Conservation (phyloP, 257 asterid species). For the Apocynum venetum region DNA sequence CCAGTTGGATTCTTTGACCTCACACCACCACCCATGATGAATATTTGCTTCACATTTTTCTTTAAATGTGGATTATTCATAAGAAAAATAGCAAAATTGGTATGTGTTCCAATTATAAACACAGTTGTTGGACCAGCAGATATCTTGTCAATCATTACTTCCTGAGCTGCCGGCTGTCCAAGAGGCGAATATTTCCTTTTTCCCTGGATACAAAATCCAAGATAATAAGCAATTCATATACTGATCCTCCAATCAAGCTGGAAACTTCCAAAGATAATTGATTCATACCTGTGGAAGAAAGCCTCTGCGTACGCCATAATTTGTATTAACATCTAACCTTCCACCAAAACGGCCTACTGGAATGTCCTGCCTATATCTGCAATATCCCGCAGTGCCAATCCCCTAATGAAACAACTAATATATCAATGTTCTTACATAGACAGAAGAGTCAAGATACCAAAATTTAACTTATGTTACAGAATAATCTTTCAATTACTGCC, state of each 20-base stretch:
- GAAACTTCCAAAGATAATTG: too few relatives aligned
- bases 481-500: too few relatives aligned
- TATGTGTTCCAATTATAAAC: conserved; percentile 48
- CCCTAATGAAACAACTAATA: conserved; percentile 36
- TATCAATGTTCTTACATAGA: background rate
- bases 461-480: too few relatives aligned
- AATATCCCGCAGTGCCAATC: conserved; percentile 64
- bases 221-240: background rate
- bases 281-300: conserved; percentile 74
- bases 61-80: conserved; percentile 72
- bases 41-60: conserved; percentile 62
- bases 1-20: conserved; percentile 67
- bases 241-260: too few relatives aligned
- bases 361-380: conserved; percentile 82
- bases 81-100: conserved; percentile 65
- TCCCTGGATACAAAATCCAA: conserved; percentile 44
- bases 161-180: conserved; percentile 71
- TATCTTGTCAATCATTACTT: conserved; percentile 60
- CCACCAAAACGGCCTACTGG: conserved; percentile 65
- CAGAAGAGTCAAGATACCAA: too few relatives aligned
- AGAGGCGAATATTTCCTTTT: conserved; percentile 62
- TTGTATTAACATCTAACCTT: conserved; percentile 62
- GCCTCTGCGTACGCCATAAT: conserved; percentile 62
- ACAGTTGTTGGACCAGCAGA: conserved; percentile 69
- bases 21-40: conserved; percentile 85